phyloP scores from a whole-genome alignment of 495 filamentous ascomycete species.

The Neurospora tetraspora region DNA sequence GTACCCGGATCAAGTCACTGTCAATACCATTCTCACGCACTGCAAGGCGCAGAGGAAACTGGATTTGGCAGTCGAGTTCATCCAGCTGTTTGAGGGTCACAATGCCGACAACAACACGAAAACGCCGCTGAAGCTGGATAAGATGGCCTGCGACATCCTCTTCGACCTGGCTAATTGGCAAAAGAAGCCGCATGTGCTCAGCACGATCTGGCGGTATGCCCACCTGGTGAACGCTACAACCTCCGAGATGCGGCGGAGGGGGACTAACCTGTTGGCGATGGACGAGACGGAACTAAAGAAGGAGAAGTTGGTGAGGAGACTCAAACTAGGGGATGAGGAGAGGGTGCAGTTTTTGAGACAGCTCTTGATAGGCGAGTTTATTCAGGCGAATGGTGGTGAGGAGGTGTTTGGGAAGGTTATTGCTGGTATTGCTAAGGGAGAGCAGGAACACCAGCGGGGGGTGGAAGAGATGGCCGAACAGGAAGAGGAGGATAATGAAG shows the following conservation, averaged over 20 bases:
- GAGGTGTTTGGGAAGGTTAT: neutral
- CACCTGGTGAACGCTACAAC: constrained; percentile 7
- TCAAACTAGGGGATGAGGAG: neutral
- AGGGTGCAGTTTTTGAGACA: neutral
- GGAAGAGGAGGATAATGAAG: neutral
- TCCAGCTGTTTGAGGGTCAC: constrained; percentile 14
- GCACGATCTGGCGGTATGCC: constrained; percentile 30
- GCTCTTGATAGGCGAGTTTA: constrained; percentile 1
- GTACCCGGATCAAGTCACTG: constrained; percentile 14
- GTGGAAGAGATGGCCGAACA: neutral
- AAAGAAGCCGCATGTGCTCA: constrained; percentile 24
- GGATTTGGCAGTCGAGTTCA: constrained; percentile 7
- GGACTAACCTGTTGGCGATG: neutral
- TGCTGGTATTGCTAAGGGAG: neutral
- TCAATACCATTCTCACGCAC: constrained; percentile 30
- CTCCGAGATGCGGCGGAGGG: constrained; percentile 11
- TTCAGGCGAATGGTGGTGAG: neutral
- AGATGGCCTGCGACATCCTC: constrained; percentile 18
- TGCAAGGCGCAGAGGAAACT: constrained; percentile 9
- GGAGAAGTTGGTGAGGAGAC: neutral
- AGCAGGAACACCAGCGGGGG: neutral
- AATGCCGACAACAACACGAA: neutral
- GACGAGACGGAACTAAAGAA: neutral
- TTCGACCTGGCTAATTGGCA: constrained; percentile 20
- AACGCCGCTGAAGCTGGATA: constrained; percentile 4